Evolutionary conservation across 208 protist species (phyloP), one percentile per base, ranked within the genome.

Genomic region (Wallacemonas sp.): DNA sequence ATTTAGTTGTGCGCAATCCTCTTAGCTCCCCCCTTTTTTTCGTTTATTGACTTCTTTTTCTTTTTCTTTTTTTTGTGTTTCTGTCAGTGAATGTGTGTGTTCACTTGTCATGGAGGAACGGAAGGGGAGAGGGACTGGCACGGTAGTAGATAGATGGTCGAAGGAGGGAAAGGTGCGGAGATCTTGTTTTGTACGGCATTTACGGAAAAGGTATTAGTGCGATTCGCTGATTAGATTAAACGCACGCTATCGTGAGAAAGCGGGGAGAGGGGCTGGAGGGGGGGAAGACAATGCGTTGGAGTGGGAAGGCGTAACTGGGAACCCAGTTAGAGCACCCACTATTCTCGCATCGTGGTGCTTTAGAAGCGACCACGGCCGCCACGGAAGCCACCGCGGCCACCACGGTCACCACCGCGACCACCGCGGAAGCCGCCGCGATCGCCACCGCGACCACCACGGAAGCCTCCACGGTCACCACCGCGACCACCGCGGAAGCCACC

Each of bases 331-430:
- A 14, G 14, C 6, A 14, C 36, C 6, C 14, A 6, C 36, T 41
- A 41, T 14, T 17, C 36, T 14, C 6, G 14, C 9, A 41, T 41
- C 9, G 14, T 6, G 36, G 36, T 6, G 9, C 9, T 14, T 41
- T 41, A 41, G 36, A 17, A 41, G 36, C 47, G 80, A 60, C 87
- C 83, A 43, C 83, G 83, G 36, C 70, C 70, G 27, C 87, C 87
- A 26, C 83, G 69, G 39, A 66, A 68, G 52, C 72, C 68, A 29
- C 83, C 83, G 71, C 81, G 72, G 1, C 78, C 83, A 46, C 83
- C 83, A 55, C 87, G 81, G 54, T 83, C 74, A 67, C 85, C 85
- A 34, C 85, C 82, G 46, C 82, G 82, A 5, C 81, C 84, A 62
- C 83, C 78, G 63, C 80, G 74, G 74, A 71, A 64, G 19, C 86